Evolutionary conservation across 768 basidiomycete species (phyloP).

Genomic region (Naganishia vaughanmartiniae): DNA sequence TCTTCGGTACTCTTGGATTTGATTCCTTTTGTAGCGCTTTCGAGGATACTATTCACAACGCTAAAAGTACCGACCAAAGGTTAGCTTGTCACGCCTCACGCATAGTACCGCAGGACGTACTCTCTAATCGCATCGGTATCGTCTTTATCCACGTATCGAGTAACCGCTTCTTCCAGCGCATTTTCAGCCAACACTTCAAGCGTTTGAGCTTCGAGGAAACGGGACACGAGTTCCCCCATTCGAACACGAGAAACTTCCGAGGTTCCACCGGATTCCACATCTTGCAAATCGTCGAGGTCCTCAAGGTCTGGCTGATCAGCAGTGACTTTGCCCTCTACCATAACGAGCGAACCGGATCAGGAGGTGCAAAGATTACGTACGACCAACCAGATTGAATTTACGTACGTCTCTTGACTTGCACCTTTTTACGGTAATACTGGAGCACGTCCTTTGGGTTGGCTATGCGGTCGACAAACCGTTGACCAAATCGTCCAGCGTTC

Average conservation of each 20-base stretch:
- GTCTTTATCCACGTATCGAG: slow-evolving; percentile 95
- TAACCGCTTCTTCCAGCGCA: slow-evolving; percentile 90
- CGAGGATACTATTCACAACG: slow-evolving; percentile 52
- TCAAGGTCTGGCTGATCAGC: slow-evolving; percentile 74
- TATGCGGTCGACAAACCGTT: slow-evolving; percentile 82
- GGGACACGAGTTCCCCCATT: slow-evolving; percentile 83
- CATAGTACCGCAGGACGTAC: slow-evolving; percentile 56
- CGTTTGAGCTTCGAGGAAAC: slow-evolving; percentile 89
- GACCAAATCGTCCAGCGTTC: slow-evolving; percentile 94
- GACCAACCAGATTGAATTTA: neutral
- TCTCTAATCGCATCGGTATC: slow-evolving; percentile 85
- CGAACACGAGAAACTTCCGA: slow-evolving; percentile 65
- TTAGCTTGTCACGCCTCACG: neutral
- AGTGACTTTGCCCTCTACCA: slow-evolving; percentile 58
- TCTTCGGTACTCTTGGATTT: slow-evolving; percentile 33
- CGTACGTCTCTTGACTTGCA: slow-evolving; percentile 54
- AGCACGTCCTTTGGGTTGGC: slow-evolving; percentile 94
- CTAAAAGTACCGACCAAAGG: slow-evolving; percentile 34
- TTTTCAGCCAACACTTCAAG: slow-evolving; percentile 83
- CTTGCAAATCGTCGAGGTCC: slow-evolving; percentile 60
- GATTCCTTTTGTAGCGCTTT: slow-evolving; percentile 41
- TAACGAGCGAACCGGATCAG: neutral
- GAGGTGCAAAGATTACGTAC: neutral
- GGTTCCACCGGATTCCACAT: slow-evolving; percentile 25
- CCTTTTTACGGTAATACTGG: slow-evolving; percentile 81